These are phyloP conservation scores for Adiantum capillusveneris DNA, from an alignment of 75 land plant genomes.

Conservation along the genomic window DNA sequence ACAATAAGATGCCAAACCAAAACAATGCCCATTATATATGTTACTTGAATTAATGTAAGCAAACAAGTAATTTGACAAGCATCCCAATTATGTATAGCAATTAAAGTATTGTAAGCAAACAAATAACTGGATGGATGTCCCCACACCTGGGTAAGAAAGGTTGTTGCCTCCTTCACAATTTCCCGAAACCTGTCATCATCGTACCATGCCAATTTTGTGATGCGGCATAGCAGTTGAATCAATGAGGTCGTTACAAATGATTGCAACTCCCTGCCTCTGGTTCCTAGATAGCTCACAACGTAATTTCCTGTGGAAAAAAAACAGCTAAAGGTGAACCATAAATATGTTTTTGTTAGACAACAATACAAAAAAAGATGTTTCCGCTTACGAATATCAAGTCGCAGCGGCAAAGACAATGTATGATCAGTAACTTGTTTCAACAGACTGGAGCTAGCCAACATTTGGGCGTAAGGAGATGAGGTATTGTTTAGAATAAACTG, in stretches of 20 bases:
- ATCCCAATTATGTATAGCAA: too few species aligned
- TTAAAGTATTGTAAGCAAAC: too few species aligned
- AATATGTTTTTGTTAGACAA: not conserved
- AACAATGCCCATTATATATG: too few species aligned
- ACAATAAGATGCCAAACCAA: too few species aligned
- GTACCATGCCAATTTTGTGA: constrained; percentile 92
- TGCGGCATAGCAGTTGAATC: constrained; percentile 77
- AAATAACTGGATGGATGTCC: too few species aligned
- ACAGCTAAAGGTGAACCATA: not conserved
- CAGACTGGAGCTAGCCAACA: constrained; percentile 89
- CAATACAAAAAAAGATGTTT: not conserved
- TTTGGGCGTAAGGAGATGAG: constrained; percentile 79
- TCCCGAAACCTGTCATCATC: constrained; percentile 92
- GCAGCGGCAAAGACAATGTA: constrained; percentile 68
- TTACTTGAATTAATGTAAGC: too few species aligned
- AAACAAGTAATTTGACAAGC: too few species aligned
- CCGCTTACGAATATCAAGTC: constrained; percentile 78
- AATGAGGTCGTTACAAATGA: constrained; percentile 70
- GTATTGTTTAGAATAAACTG: constrained; percentile 85
- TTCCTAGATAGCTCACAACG: constrained; percentile 66
- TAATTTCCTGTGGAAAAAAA: constrained; percentile 56
- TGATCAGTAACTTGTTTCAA: constrained; percentile 94
- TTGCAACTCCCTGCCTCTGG: constrained; percentile 77
- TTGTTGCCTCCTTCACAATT: constrained; percentile 62
- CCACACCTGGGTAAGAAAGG: constrained; percentile 69